Percentiles rank a stretch among this genome's conserved stretches.
Conservation (phyloP, 805 yeast genomes). For the Blastobotrys muscicola region DNA sequence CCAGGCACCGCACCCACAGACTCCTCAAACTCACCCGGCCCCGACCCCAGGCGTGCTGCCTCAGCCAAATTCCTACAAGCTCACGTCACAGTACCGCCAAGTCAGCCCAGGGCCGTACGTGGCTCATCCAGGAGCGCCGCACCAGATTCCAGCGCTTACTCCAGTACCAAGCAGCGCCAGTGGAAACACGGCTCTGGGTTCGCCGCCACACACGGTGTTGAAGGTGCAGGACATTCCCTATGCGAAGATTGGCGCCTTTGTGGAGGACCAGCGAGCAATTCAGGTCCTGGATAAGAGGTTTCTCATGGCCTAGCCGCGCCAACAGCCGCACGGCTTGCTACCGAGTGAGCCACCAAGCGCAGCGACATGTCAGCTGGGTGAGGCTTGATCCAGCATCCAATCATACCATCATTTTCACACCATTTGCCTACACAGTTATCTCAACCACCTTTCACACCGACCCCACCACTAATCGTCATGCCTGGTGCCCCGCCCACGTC, state of each 20-base stretch:
- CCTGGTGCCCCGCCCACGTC: too few relatives aligned
- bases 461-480: neutral
- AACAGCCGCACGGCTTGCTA: too few relatives aligned
- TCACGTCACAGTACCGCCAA: too few relatives aligned
- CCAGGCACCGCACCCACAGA: constrained; percentile 1
- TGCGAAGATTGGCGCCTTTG: constrained; percentile 15
- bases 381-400: too few relatives aligned
- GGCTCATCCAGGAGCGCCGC: constrained; percentile 3
- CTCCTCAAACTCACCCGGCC: constrained; percentile 1
- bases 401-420: too few relatives aligned
- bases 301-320: neutral
- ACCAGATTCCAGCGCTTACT: constrained; percentile 1
- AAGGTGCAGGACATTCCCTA: constrained; percentile 19
- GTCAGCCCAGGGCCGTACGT: neutral
- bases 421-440: neutral
- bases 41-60: neutral
- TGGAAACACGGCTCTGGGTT: too few relatives aligned
- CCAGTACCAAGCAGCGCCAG: constrained; percentile 3
- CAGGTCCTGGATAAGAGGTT: constrained; percentile 23
- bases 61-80: too few relatives aligned
- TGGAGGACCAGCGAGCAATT: constrained; percentile 26
- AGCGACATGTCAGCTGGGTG: too few relatives aligned
- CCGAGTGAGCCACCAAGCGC: too few relatives aligned
- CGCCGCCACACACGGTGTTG: neutral
- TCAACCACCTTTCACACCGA: constrained; percentile 1